These are phyloP conservation scores for Plenodomus lindquistii DNA, from an alignment of 2,329 filamentous ascomycete species.

Conservation along the genomic window DNA sequence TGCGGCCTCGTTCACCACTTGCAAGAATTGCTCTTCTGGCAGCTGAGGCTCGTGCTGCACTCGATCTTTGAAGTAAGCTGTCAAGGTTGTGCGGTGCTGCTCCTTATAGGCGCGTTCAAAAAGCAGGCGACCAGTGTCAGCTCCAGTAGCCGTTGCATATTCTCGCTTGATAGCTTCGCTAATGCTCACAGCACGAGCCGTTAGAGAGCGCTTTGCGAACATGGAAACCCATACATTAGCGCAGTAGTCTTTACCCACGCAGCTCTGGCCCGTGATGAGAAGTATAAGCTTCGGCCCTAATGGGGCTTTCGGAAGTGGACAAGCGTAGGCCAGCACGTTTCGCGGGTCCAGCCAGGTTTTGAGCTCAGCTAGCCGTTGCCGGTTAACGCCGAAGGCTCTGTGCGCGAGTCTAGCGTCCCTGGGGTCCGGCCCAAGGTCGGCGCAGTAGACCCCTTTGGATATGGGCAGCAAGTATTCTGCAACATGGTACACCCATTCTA, in stretches of 20 bases:
- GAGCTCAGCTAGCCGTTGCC: constrained; percentile 53
- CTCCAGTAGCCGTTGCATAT: constrained; percentile 57
- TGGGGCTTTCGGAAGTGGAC: constrained; percentile 53
- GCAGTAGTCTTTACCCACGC: constrained; percentile 65
- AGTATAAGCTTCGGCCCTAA: constrained; percentile 21
- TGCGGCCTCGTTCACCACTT: constrained; percentile 47
- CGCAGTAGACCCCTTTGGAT: constrained; percentile 59
- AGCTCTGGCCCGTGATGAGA: constrained; percentile 59
- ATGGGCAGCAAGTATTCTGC: constrained; percentile 53
- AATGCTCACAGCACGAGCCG: constrained; percentile 44
- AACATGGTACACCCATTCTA: constrained; percentile 62
- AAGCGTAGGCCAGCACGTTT: constrained; percentile 60
- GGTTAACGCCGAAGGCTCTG: constrained; percentile 63
- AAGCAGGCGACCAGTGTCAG: constrained; percentile 55
- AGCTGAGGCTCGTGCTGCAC: constrained; percentile 50
- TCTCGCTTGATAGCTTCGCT: constrained; percentile 61
- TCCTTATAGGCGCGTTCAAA: constrained; percentile 65
- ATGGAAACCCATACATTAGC: constrained; percentile 56
- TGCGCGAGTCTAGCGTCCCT: constrained; percentile 57
- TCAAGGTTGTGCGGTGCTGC: constrained; percentile 58
- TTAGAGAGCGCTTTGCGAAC: constrained; percentile 41
- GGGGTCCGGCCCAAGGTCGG: constrained; percentile 66
- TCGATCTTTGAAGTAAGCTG: constrained; percentile 55
- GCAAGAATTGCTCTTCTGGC: constrained; percentile 46
- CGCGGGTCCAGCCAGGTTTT: constrained; percentile 56